Conservation (phyloP, 2,329 filamentous ascomycete genomes). For the Fusarium sp. region DNA sequence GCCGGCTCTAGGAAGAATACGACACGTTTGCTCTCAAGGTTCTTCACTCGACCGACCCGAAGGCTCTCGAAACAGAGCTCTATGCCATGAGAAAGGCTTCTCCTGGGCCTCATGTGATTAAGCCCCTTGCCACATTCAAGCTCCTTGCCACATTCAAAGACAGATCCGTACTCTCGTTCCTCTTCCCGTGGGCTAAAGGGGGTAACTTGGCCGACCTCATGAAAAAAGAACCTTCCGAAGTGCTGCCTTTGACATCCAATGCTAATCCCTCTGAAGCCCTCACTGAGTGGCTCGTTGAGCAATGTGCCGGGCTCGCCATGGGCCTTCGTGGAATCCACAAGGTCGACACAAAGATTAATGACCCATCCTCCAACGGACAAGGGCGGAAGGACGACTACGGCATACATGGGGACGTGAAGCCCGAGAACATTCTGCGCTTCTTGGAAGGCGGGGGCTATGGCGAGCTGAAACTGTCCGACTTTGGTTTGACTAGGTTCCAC, state of each 20-base stretch:
- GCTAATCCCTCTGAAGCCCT: neutral
- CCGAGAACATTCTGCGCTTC: neutral
- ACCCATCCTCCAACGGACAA: no score
- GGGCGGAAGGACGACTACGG: neutral
- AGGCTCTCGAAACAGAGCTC: neutral
- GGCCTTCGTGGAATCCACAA: neutral
- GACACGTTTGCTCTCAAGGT: neutral
- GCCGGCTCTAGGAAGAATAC: no score
- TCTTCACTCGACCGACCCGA: neutral
- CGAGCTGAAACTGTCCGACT: neutral
- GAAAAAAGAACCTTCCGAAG: neutral
- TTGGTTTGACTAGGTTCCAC: neutral
- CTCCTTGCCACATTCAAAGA: neutral
- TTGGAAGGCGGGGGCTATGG: neutral
- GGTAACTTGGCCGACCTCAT: neutral
- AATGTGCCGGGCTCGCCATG: neutral
- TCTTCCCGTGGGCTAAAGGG: conserved; percentile 4
- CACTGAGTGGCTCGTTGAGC: neutral
- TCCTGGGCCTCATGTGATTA: neutral
- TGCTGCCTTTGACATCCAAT: neutral
- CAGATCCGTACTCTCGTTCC: no score
- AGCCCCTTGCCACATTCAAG: neutral
- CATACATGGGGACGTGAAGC: neutral
- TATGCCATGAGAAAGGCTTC: neutral
- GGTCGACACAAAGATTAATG: neutral